Conservation (phyloP, 2,329 filamentous ascomycete species). For the Paecilomyces dactylethromorphus region DNA sequence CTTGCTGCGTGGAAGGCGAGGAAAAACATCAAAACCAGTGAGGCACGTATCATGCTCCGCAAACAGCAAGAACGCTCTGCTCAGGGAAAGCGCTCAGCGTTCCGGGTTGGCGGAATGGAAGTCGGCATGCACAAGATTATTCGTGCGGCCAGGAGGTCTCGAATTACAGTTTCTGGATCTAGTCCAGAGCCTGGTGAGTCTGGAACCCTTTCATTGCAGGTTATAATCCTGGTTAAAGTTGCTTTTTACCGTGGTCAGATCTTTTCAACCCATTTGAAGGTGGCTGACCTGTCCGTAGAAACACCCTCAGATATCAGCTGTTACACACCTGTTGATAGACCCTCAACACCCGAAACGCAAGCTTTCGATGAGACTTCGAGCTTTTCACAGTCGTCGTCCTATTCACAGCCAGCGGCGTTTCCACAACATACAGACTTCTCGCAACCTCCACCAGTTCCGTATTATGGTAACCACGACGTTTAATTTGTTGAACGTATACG, state of each 20-base stretch:
- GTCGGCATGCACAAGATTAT: slow-evolving; percentile 28
- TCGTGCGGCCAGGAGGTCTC: slow-evolving; percentile 14
- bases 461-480: background rate
- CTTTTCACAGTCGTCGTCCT: background rate
- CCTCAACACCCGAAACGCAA: background rate
- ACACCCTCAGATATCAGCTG: slow-evolving; percentile 33
- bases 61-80: slow-evolving; percentile 32
- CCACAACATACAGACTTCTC: background rate
- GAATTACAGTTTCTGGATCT: slow-evolving; percentile 21
- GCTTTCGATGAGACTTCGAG: background rate
- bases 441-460: background rate
- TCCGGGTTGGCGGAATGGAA: slow-evolving; percentile 26
- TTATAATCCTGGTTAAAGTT: background rate
- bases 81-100: slow-evolving; percentile 30
- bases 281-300: slow-evolving; percentile 11
- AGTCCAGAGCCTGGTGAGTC: slow-evolving; percentile 28
- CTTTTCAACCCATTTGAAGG: background rate
- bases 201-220: background rate
- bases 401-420: background rate
- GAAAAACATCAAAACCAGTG: slow-evolving; percentile 32
- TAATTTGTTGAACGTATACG: background rate
- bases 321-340: slow-evolving; percentile 20
- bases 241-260: background rate
- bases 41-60: slow-evolving; percentile 30
- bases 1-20: slow-evolving; percentile 30